Evolutionary conservation across 1,139 yeast genomes (phyloP), one percentile per base, ranked within the genome.

Genomic region (Yamadazyma siamensis): DNA sequence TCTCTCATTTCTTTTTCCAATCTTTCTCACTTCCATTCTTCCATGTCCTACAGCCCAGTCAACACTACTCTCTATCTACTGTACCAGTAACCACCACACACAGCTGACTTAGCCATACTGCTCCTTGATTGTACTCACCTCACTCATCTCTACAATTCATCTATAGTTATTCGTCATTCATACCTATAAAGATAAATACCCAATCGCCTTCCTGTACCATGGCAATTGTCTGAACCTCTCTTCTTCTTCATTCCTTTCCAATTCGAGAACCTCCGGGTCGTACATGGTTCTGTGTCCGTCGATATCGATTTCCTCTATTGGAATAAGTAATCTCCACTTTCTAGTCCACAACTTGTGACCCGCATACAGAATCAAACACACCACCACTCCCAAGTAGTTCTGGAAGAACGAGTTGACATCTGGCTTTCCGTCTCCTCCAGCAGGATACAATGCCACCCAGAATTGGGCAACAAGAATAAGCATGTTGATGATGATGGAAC

Each of bases 401-500:
- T 50, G 45, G 48, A 65, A 65, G 46, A 65, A 65, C 21, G 47
- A 52, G 12, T 45, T 38, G 10, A 65, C 69, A 35, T 46, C 51
- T 26, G 71, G 65, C 17, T 39, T 31, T 2, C 38, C 55, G 17
- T 37, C 39, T 2, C 54, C 54, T 4, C 62, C 67, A 22, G 58
- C 35, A n/a, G 72, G 72, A 49, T 50, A 65, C 26, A 65, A 50
- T 3, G 69, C 63, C 22, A 65, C 52, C 69, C 71, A 65, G 41
- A 65, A 63, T 44, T 65, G 71, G 11, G 65, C 69, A 23, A 66
- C 52, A 40, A 66, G 54, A 29, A 65, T 57, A 33, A 65, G 52
- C 13, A 48, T 29, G 42, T 60, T 62, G 47, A 64, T 56, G 6
- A 54, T 30, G 31, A 64, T 52, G 17, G 71, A 63, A 33, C 55